These are phyloP conservation scores for Yamadazyma philogaea DNA, from an alignment of 805 yeast genomes.

Conservation along the genomic window DNA sequence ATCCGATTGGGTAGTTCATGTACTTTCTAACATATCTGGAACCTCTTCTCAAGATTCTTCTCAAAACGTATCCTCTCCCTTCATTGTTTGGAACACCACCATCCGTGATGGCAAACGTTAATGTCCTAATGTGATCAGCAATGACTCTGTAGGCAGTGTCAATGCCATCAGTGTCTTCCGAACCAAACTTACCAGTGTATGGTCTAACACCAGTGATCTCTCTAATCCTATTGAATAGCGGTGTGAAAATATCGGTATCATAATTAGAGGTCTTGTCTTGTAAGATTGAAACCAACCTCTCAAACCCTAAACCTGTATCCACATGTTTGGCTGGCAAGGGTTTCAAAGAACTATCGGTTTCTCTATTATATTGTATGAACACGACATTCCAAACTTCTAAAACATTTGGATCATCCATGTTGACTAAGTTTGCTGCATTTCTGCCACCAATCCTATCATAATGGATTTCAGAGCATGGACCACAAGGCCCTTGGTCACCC, in stretches of 20 bases:
- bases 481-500: conserved; percentile 99
- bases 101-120: conserved; percentile 93
- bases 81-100: conserved; percentile 99
- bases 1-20: conserved; percentile 92
- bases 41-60: conserved; percentile 97
- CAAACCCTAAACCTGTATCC: conserved; percentile 99
- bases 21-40: conserved; percentile 95
- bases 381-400: conserved; percentile 98
- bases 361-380: conserved; percentile 95
- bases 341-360: conserved; percentile 74
- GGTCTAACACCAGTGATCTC: conserved; percentile 92
- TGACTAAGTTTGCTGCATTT: conserved; percentile 87
- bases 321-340: conserved; percentile 91
- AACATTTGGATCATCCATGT: conserved; percentile 97
- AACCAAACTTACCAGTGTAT: conserved; percentile 90
- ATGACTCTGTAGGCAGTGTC: conserved; percentile 98
- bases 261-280: conserved; percentile 92
- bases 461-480: conserved; percentile 97
- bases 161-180: conserved; percentile 88
- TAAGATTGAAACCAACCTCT: conserved; percentile 89
- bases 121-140: conserved; percentile 97
- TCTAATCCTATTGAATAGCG: conserved; percentile 80
- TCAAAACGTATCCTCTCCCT: conserved; percentile 96
- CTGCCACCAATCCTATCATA: conserved; percentile 98
- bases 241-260: conserved; percentile 95